These are phyloP conservation scores for Diaporthe sp. DNA, from an alignment of 2,329 filamentous ascomycete species.

Conservation along the genomic window DNA sequence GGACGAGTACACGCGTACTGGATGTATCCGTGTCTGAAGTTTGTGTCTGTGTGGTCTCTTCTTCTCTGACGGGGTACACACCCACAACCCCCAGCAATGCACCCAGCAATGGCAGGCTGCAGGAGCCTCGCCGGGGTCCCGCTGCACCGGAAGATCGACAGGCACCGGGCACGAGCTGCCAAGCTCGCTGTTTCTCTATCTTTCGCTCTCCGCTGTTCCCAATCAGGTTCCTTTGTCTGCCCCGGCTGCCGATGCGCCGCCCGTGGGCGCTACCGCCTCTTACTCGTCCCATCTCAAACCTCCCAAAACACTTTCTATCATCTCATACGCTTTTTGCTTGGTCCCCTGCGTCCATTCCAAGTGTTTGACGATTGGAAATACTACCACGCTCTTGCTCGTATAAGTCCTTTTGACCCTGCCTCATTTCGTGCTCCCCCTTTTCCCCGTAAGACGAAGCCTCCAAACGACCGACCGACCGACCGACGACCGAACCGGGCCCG, in stretches of 20 bases:
- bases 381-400: conserved; percentile 10
- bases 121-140: conserved; percentile 12
- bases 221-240: not conserved
- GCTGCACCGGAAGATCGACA: conserved; percentile 19
- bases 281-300: conserved; percentile 18
- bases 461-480: conserved; percentile 5
- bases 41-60: not conserved
- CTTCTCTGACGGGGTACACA: not conserved
- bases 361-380: not conserved
- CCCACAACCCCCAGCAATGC: not conserved
- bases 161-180: conserved; percentile 16
- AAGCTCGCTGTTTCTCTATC: not conserved
- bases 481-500: not conserved
- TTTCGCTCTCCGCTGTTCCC: not conserved
- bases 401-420: conserved; percentile 24
- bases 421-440: not conserved
- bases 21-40: not conserved
- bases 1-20: not conserved
- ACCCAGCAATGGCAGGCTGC: not conserved
- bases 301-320: conserved; percentile 29
- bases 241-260: not conserved
- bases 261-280: not conserved
- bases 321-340: conserved; percentile 9
- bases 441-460: conserved; percentile 22
- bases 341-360: not conserved